Base-by-base conservation (phyloP, 31 red algal genomes). In the Porphyra umbilicalis region DNA sequence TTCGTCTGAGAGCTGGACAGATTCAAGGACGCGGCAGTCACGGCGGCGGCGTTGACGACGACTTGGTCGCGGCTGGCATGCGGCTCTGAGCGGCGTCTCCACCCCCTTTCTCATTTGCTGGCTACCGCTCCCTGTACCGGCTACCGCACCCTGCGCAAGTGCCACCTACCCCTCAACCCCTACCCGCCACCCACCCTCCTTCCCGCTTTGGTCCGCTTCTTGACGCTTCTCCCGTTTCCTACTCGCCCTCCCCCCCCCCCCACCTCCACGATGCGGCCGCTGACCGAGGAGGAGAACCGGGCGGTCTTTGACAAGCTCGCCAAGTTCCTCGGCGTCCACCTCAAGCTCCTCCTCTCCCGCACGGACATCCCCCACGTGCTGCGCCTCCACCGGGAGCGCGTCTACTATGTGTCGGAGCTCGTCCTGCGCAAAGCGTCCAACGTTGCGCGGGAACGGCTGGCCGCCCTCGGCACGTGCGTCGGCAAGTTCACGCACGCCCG, bases 401-500 rank as follows among this genome's bases (percentile, higher is more conserved):
- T 98, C 30, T 98, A 90, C 82, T 98, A 98, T 42, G 89, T 88
- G 78, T 87, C 89, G 36, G 95, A 94, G 38, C 76, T 35, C 10
- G 57, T 93, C 33, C 89, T 94, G 83, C 78, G 85, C 32, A 33
- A 86, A 31, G 95, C 92, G 14, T 88, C 88, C 9, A 91, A 79
- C 34, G 83, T 94, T 15, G 82, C 86, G 2, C 84, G 92, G 33
- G 88, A 94, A 16, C 83, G 82, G 35, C 80, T 98, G 18, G 91
- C 92, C 25, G 83, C 87, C 32, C 79, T 94, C 3, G 95, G 95
- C 34, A 86, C 88, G 14, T 98, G 96, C 79, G 88, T 98, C 44
- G 96, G 96, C 38, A 95, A 95, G 81, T 98, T 98, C 44, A 98
- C 96, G 35, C 96, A 98, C 79, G 80, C 85, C 85, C 87, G 86